These are phyloP conservation scores for Penicillium fimorum DNA, from an alignment of 495 filamentous ascomycete species.

Conservation along the genomic window DNA sequence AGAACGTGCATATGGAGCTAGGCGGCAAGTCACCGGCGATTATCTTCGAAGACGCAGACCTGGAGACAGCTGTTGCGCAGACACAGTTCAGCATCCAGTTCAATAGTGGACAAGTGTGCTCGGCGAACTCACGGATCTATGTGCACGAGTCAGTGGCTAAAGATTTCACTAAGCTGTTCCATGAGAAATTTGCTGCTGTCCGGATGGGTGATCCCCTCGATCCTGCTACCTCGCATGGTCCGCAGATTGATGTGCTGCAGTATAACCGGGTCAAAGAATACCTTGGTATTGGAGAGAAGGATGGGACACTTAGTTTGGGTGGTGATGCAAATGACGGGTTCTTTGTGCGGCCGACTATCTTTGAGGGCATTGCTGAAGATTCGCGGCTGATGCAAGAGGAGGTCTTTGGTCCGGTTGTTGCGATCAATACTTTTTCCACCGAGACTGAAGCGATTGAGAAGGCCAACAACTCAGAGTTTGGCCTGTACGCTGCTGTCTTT, in stretches of 20 bases:
- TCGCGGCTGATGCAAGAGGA: constrained; percentile 67
- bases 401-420: constrained; percentile 86
- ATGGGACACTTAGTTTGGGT: constrained; percentile 69
- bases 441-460: constrained; percentile 77
- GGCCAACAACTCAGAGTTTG: constrained; percentile 83
- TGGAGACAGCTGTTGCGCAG: constrained; percentile 81
- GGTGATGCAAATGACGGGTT: constrained; percentile 62
- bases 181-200: constrained; percentile 60
- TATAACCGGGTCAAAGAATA: constrained; percentile 76
- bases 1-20: constrained; percentile 90
- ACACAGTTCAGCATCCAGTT: constrained; percentile 65
- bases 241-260: constrained; percentile 80
- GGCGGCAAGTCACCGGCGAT: constrained; percentile 88
- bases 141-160: constrained; percentile 81
- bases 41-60: constrained; percentile 84
- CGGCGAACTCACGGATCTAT: constrained; percentile 81
- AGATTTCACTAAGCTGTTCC: constrained; percentile 69
- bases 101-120: constrained; percentile 89
- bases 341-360: constrained; percentile 70
- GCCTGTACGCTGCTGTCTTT: constrained; percentile 78
- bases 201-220: constrained; percentile 75
- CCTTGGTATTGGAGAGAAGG: constrained; percentile 69
- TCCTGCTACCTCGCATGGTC: constrained; percentile 71
- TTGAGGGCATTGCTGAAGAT: constrained; percentile 62
- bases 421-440: constrained; percentile 72